Evolutionary conservation across 345 rosid species (phyloP).

Genomic region (Pugionium dolabratum): DNA sequence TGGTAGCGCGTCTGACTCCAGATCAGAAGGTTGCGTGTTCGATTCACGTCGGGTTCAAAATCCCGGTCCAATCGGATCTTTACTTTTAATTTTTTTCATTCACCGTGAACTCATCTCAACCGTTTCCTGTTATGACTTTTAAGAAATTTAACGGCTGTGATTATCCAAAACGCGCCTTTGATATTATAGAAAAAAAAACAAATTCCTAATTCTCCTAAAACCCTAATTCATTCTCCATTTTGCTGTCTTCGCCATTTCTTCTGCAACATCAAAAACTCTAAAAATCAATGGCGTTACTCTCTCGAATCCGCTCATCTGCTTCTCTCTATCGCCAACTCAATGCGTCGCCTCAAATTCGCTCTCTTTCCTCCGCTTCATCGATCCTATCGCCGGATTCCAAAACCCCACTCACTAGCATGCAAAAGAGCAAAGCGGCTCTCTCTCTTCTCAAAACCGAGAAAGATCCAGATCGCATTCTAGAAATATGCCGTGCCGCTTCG

Average conservation of each 20-base stretch:
- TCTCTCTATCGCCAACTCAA: slow-evolving; percentile 35
- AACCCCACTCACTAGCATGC: slow-evolving; percentile 54
- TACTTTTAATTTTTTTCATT: not conserved
- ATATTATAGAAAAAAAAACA: not conserved
- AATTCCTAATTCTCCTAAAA: slow-evolving; percentile 14
- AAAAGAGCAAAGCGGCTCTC: slow-evolving; percentile 69
- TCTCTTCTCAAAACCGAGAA: slow-evolving; percentile 66
- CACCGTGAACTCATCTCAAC: slow-evolving; percentile 12
- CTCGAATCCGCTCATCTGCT: slow-evolving; percentile 47
- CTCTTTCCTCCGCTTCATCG: slow-evolving; percentile 41
- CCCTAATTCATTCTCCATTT: slow-evolving; percentile 21
- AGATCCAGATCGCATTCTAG: slow-evolving; percentile 73
- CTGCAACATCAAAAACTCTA: slow-evolving; percentile 23
- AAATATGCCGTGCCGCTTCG: slow-evolving; percentile 77
- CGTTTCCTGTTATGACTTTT: not conserved
- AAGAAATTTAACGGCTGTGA: slow-evolving; percentile 18
- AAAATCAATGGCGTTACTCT: slow-evolving; percentile 46
- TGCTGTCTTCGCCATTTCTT: slow-evolving; percentile 14
- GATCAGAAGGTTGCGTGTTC: slow-evolving; percentile 98
- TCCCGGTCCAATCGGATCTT: not conserved
- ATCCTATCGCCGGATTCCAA: slow-evolving; percentile 46
- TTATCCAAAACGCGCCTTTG: not conserved
- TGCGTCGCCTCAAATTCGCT: slow-evolving; percentile 19
- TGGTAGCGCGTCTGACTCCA: slow-evolving; percentile 99
- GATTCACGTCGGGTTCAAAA: slow-evolving; percentile 48